Evolutionary conservation across 768 basidiomycete genomes (phyloP).

Genomic region (Hygrophorus russula): DNA sequence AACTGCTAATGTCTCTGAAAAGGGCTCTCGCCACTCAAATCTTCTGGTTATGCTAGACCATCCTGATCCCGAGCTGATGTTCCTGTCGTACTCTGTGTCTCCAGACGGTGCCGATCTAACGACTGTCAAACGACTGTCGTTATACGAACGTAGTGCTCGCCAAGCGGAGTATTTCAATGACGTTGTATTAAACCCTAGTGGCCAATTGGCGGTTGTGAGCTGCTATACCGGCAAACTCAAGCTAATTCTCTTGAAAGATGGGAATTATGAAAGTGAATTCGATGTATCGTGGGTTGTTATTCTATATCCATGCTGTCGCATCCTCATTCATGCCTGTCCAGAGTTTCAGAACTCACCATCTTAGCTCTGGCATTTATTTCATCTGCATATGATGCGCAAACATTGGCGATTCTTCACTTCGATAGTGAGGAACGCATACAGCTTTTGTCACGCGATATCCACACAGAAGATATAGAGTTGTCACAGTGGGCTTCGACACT

Average conservation of each 20-base stretch:
- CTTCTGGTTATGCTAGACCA: conserved; percentile 64
- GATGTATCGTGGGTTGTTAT: conserved; percentile 46
- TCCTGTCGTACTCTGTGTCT: conserved; percentile 40
- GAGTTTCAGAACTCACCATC: conserved; percentile 58
- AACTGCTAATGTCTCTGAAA: conserved; percentile 6
- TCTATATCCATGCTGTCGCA: conserved; percentile 1
- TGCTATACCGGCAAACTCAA: conserved; percentile 65
- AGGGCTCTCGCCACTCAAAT: conserved; percentile 32
- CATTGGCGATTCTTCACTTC: conserved; percentile 56
- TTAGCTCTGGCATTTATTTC: conserved; percentile 55
- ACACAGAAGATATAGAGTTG: conserved; percentile 37
- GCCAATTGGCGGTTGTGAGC: conserved; percentile 47
- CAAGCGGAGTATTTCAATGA: conserved; percentile 64
- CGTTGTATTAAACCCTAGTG: conserved; percentile 53
- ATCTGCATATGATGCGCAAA: conserved; percentile 25
- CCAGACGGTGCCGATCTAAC: conserved; percentile 24
- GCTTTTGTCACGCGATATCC: conserved; percentile 48
- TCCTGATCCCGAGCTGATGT: conserved; percentile 61
- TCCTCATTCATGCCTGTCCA: conserved; percentile 12
- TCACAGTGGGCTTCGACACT: conserved; percentile 33
- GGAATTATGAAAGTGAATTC: conserved; percentile 42
- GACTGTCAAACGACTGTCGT: conserved; percentile 32
- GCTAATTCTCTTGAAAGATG: conserved; percentile 45
- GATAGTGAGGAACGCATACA: conserved; percentile 56
- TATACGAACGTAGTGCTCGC: conserved; percentile 48